Percentiles rank a stretch among this genome's conserved stretches.
These are phyloP conservation scores for Aciculoconidium aculeatum DNA, from an alignment of 805 yeast species.

Conservation along the genomic window DNA sequence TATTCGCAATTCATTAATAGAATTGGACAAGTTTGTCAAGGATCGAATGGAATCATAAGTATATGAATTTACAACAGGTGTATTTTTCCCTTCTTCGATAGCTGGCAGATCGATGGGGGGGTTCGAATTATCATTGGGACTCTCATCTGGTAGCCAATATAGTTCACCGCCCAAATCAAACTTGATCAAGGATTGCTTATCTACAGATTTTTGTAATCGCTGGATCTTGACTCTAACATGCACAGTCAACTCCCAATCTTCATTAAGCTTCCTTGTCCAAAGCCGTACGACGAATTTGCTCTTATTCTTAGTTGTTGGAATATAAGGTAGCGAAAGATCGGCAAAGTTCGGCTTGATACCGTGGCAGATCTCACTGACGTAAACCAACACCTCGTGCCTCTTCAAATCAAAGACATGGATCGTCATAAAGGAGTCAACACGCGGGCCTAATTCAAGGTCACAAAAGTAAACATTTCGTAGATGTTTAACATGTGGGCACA, in stretches of 20 bases:
- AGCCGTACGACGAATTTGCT: constrained; percentile 2
- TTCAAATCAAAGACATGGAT: constrained; percentile 14
- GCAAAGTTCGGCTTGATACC: constrained; percentile 23
- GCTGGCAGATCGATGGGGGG: too few species aligned
- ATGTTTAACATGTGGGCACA: too few species aligned
- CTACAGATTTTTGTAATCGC: too few species aligned
- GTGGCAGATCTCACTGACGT: constrained; percentile 26
- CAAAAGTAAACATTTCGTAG: too few species aligned
- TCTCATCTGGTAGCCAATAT: neutral
- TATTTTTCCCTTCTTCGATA: too few species aligned
- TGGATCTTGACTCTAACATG: too few species aligned
- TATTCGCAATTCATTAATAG: constrained; percentile 23
- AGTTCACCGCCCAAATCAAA: too few species aligned
- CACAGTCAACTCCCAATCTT: too few species aligned
- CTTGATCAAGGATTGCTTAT: too few species aligned
- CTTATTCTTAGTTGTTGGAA: constrained; percentile 6
- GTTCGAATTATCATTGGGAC: too few species aligned
- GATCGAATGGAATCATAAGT: constrained; percentile 26
- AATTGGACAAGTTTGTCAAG: constrained; percentile 17
- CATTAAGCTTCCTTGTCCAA: constrained; percentile 4
- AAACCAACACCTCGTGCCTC: constrained; percentile 14
- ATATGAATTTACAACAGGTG: constrained; percentile 21
- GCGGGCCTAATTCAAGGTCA: too few species aligned
- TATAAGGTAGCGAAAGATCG: constrained; percentile 20
- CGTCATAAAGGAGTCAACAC: constrained; percentile 25